A percentile compares a stretch with the other conserved stretches of the same genome.
These are phyloP conservation scores for Cladophialophora immunda DNA, from an alignment of 2,329 filamentous ascomycete species.

Conservation along the genomic window DNA sequence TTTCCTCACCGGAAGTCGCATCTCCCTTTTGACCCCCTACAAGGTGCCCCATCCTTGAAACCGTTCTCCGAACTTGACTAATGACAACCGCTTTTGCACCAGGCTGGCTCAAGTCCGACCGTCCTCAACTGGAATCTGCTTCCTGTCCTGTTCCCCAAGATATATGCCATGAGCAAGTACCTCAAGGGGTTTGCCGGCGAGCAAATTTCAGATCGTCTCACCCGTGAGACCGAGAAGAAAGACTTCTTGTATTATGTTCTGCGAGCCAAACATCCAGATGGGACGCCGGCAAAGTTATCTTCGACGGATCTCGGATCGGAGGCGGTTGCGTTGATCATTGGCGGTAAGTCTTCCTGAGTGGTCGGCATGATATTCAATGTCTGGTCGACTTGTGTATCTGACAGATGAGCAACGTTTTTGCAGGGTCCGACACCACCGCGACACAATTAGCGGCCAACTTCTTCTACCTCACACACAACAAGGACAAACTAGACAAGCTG, in stretches of 20 bases:
- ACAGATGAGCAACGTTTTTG: no score
- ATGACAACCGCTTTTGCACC: neutral
- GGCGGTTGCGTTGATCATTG: constrained; percentile 6
- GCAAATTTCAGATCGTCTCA: neutral
- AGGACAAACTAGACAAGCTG: constrained; percentile 43
- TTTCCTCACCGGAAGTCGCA: no score
- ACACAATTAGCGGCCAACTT: constrained; percentile 42
- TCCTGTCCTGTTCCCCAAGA: constrained; percentile 11
- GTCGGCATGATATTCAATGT: no score
- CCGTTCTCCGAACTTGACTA: neutral
- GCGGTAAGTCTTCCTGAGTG: neutral
- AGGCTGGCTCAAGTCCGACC: constrained; percentile 10
- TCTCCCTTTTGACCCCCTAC: no score
- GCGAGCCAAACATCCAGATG: constrained; percentile 8
- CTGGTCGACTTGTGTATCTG: no score
- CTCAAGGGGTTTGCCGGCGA: neutral
- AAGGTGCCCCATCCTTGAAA: no score
- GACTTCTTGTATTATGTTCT: constrained; percentile 14
- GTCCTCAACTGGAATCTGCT: constrained; percentile 5
- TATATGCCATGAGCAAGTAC: neutral
- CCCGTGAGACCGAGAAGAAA: neutral
- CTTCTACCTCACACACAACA: constrained; percentile 51
- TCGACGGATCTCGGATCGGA: constrained; percentile 4
- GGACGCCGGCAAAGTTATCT: constrained; percentile 2
- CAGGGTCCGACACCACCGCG: constrained; percentile 34